Evolutionary conservation across 345 rosid genomes (phyloP), one percentile per base, ranked within the genome.

Genomic region (Cochlearia excelsa): DNA sequence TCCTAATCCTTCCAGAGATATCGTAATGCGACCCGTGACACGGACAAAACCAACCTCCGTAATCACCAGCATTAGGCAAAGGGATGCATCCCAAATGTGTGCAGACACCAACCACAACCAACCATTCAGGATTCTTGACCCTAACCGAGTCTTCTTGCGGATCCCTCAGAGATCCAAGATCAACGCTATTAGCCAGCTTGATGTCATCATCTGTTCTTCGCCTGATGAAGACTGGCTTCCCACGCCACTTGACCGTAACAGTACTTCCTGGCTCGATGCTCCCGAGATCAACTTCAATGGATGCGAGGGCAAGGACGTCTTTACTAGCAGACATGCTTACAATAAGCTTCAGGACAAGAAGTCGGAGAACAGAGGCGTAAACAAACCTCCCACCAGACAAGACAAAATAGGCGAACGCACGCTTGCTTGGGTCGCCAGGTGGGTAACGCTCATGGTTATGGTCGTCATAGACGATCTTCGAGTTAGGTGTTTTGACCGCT

Each of bases 271-370:
- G 88, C 48, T 88, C 95, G 6, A 91, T 88, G 74, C 85, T 84
- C 5, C 85, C 82, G 6, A 91, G 88, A 73, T 91, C 98, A 43
- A 88, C 98, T 87, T 90, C 97, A 6, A 87, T 76, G 65, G 97
- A 87, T 28, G 97, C 97, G 52, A 90, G 39, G 3, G 97, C 97
- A 74, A 90, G 96, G 55, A 90, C 97, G 57, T 90, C 97, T 65
- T 87, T 90, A 75, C 94, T 87, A 30, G 97, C 97, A 1, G 96
- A 87, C 97, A 90, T 90, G 79, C 97, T 90, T 37, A 90, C 75
- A 35, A 37, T 8, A 6, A 37, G 40, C 40, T 37, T 37, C 40
- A 37, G 40, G 61, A 87, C 46, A 45, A 90, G 80, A 53, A 90
- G 91, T 23, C 97, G 96, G 73, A 87, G 27, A 38, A 90, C 52